Evolutionary conservation across 768 basidiomycete genomes (phyloP), one percentile per base, ranked within the genome.

Genomic region (Coprinellus micaceus): DNA sequence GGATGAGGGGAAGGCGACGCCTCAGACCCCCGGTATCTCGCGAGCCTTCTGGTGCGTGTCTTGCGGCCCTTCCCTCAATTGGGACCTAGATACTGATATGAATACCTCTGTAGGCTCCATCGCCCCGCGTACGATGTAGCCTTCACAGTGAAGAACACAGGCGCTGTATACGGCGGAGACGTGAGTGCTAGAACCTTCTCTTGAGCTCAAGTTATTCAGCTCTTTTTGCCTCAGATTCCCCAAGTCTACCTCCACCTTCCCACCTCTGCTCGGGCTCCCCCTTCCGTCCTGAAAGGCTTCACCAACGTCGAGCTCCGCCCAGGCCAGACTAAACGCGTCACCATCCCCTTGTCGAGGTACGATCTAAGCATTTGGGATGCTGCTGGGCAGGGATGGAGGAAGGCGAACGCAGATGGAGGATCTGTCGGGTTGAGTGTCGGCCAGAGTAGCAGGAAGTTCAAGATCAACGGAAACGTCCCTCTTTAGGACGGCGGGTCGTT

Each of bases 351-450:
- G 29, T 84, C 88, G 13, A 75, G 86, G 33, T 84, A 89, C 61
- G 85, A 88, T 60, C 62, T 90, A 61, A 86, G 83, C 21, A 77
- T 89, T 53, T 93, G 90, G 92, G 88, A 93, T 67, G 81, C 79
- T 1, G 78, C 69, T 10, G 74, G 76, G 24, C 91, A 94, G 68
- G 83, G 86, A 2, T 94, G 92, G 91, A 73, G 74, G 58, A 82
- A 80, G 60, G 90, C 91, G 17, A 28, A 50, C 19, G 22, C 48
- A 13, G 30, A n/a, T 1, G 63, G 69, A 1, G 91, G 89, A 1
- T 75, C 66, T 40, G 84, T 89, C 63, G 71, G 71, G 21, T 77
- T 94, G 49, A 79, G 82, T 4, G 71, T 91, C 37, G 89, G 89
- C 17, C 77, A 81, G 57, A 90, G 88, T 64, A 88, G 86, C 63